These are phyloP conservation scores for Pholiota conissans DNA, from an alignment of 768 basidiomycete species.

Conservation along the genomic window DNA sequence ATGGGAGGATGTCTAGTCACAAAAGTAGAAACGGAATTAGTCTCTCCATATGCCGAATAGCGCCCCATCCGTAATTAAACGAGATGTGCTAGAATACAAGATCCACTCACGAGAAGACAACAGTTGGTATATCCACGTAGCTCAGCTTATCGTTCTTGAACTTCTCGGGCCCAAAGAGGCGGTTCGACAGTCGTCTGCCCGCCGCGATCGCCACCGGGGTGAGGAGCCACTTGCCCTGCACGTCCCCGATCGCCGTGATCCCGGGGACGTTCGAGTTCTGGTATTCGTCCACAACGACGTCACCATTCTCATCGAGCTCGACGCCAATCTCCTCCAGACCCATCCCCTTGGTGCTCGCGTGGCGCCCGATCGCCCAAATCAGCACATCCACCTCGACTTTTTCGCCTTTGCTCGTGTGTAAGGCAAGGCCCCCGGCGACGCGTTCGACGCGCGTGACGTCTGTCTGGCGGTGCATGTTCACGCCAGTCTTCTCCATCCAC, in stretches of 20 bases:
- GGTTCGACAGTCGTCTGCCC: constrained; percentile 83
- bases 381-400: constrained; percentile 83
- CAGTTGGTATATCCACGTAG: constrained; percentile 90
- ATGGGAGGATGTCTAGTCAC: constrained; percentile 83
- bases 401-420: constrained; percentile 76
- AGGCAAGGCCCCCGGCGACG: constrained; percentile 55
- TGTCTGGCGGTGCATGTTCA: constrained; percentile 80
- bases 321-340: constrained; percentile 80
- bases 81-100: too few relatives aligned
- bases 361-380: constrained; percentile 94
- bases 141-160: constrained; percentile 86
- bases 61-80: not conserved
- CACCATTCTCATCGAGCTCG: constrained; percentile 73
- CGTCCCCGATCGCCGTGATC: constrained; percentile 88
- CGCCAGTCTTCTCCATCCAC: constrained; percentile 94
- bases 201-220: constrained; percentile 99
- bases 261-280: constrained; percentile 76
- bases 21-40: not conserved
- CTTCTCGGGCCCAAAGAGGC: constrained; percentile 85
- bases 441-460: constrained; percentile 79
- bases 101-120: constrained; percentile 88
- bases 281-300: constrained; percentile 88
- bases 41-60: not conserved
- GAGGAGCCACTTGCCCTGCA: constrained; percentile 86
- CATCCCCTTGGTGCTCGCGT: constrained; percentile 74